Conservation (phyloP, 495 filamentous ascomycete genomes). For the Podospora tetraspora region DNA sequence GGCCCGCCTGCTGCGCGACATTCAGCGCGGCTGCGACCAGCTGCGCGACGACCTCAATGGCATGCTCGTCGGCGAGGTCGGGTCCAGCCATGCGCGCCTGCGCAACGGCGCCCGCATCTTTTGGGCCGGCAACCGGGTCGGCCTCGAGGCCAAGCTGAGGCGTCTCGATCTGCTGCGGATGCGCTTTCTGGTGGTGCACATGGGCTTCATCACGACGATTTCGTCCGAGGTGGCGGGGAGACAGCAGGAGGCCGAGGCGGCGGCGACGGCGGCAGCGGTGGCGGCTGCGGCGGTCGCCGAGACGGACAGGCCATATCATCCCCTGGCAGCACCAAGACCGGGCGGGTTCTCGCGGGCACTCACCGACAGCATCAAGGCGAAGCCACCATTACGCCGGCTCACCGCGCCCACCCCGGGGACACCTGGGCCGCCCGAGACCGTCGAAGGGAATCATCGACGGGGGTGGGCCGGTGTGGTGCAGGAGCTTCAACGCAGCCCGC, state of each 20-base stretch:
- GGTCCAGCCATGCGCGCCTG: conserved; percentile 32
- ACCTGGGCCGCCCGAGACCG: conserved; percentile 36
- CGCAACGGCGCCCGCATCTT: conserved; percentile 40
- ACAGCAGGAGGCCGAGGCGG: conserved; percentile 21
- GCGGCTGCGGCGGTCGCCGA: conserved; percentile 3
- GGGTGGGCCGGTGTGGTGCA: conserved; percentile 51
- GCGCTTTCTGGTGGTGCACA: conserved; percentile 52
- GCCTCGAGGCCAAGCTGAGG: conserved; percentile 48
- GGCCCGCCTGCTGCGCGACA: conserved; percentile 44
- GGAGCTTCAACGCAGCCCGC: conserved; percentile 47
- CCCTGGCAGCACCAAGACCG: conserved; percentile 10
- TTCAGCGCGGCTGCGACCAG: conserved; percentile 53
- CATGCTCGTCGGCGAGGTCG: conserved; percentile 40
- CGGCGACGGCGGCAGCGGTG: not conserved
- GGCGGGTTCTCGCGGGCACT: conserved; percentile 28
- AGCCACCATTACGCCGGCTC: conserved; percentile 38
- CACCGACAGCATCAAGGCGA: conserved; percentile 37
- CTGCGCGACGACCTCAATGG: conserved; percentile 44
- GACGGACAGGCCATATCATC: conserved; percentile 23
- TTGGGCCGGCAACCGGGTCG: conserved; percentile 42
- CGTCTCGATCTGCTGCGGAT: conserved; percentile 56
- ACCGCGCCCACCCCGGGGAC: conserved; percentile 43
- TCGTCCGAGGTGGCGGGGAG: conserved; percentile 31
- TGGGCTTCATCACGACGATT: conserved; percentile 47
- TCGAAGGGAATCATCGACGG: conserved; percentile 33